Evolutionary conservation across 2,329 filamentous ascomycete genomes (phyloP).

Genomic region (Anthostomella pinea): DNA sequence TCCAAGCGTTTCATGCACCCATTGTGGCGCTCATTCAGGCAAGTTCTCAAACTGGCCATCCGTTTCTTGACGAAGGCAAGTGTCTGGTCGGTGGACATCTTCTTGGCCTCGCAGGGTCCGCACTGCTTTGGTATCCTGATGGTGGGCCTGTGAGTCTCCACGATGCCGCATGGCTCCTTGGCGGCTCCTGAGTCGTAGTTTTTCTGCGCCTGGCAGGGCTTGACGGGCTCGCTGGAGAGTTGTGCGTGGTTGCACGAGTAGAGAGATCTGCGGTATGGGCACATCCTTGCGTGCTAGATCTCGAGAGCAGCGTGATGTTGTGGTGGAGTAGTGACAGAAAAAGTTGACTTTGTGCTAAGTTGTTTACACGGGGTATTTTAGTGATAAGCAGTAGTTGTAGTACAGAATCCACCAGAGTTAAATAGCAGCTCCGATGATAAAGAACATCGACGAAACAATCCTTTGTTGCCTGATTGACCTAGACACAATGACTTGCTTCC

Average conservation of each 20-base stretch:
- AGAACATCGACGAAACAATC: no score
- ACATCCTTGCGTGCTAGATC: no score
- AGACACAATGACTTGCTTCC: no score
- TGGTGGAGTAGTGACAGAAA: no score
- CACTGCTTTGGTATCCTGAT: conserved; percentile 16
- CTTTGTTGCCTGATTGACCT: no score
- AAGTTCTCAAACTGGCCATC: conserved; percentile 13
- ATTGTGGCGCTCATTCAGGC: conserved; percentile 20
- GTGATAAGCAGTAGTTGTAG: no score
- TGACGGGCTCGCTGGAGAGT: conserved; percentile 7
- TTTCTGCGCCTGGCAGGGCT: conserved; percentile 15
- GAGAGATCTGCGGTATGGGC: conserved; percentile 23
- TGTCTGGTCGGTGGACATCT: conserved; percentile 6
- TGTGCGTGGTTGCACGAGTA: conserved; percentile 28
- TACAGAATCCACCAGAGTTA: no score
- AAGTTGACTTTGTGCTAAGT: no score
- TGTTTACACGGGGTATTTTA: no score
- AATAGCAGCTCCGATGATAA: no score
- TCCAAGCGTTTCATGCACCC: conserved; percentile 17
- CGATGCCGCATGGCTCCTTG: conserved; percentile 15
- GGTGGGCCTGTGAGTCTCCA: conserved; percentile 19
- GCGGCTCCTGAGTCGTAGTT: conserved; percentile 9
- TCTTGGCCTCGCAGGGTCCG: conserved; percentile 12
- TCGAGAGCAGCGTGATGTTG: no score
- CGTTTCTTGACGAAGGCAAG: conserved; percentile 12